These are phyloP conservation scores for Salix purpurea DNA, from an alignment of 345 rosid species.

Conservation along the genomic window DNA sequence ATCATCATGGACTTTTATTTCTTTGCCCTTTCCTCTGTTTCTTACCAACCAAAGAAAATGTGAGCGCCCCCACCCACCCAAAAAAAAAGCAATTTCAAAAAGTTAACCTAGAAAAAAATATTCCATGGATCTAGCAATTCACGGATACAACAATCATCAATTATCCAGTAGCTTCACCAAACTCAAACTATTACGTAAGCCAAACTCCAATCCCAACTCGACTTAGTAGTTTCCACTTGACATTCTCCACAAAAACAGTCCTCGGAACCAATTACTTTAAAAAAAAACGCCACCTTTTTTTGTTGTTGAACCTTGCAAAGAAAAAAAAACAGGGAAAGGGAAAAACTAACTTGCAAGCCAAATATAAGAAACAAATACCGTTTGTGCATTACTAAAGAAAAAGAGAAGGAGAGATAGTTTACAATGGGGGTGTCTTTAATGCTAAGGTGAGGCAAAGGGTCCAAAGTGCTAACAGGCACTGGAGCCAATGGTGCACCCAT, in stretches of 20 bases:
- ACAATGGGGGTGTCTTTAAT: slow-evolving; percentile 71
- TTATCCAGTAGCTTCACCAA: not conserved
- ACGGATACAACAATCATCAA: not conserved
- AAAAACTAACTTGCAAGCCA: not conserved
- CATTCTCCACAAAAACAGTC: not conserved
- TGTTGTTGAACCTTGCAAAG: not conserved
- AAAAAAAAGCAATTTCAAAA: not conserved
- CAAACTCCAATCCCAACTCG: not conserved
- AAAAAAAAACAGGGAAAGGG: not conserved
- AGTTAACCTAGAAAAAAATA: not conserved
- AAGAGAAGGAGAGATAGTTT: slow-evolving; percentile 18
- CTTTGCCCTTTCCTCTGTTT: not conserved
- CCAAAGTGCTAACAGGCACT: slow-evolving; percentile 39
- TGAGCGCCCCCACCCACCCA: not conserved
- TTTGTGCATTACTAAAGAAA: not conserved
- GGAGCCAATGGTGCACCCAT: slow-evolving; percentile 53
- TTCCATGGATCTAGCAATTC: slow-evolving; percentile 6
- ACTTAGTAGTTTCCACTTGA: not conserved
- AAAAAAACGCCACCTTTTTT: not conserved
- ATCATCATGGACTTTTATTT: not conserved
- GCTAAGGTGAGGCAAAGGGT: slow-evolving; percentile 51
- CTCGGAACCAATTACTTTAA: not conserved
- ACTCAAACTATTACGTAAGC: not conserved
- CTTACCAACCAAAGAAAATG: slow-evolving; percentile 25
- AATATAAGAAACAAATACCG: not conserved